Percentiles rank a stretch among this genome's conserved stretches.
Evolutionary conservation across 352 stramenopile genomes (phyloP).

Genomic region (Pythium dissotocum): DNA sequence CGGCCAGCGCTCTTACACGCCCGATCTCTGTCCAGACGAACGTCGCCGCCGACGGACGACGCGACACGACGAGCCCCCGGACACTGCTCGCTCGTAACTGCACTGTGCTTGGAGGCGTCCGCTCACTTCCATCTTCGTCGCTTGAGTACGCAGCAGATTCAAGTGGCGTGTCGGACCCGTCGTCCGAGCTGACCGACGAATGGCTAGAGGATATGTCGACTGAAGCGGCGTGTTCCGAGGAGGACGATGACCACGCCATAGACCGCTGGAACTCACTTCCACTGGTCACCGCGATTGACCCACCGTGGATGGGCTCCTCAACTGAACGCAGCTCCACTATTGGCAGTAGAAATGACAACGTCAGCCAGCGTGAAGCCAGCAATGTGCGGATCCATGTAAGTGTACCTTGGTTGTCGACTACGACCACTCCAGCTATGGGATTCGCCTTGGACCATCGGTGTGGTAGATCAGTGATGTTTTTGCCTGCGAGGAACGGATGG

Average conservation of each 20-base stretch:
- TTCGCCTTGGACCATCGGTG: background rate
- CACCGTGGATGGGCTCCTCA: background rate
- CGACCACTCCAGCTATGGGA: background rate
- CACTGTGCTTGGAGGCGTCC: background rate
- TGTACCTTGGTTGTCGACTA: background rate
- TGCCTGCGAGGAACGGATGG: conserved; percentile 45
- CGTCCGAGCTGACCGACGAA: background rate
- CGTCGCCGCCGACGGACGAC: conserved; percentile 5
- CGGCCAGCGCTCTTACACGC: conserved; percentile 34
- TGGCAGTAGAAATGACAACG: background rate
- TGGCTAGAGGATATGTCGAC: background rate
- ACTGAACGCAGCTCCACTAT: background rate
- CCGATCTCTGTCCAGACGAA: conserved; percentile 19
- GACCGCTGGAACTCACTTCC: background rate
- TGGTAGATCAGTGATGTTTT: background rate
- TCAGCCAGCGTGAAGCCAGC: background rate
- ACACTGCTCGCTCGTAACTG: background rate
- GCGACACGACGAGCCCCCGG: background rate
- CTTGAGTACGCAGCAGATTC: conserved; percentile 24
- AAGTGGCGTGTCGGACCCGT: background rate
- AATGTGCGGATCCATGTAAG: background rate
- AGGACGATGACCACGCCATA: background rate
- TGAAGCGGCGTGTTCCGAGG: background rate
- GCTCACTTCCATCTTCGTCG: conserved; percentile 15
- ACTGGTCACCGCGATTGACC: background rate